Evolutionary conservation across 345 rosid species (phyloP).

Genomic region (Noccaea caerulescens): DNA sequence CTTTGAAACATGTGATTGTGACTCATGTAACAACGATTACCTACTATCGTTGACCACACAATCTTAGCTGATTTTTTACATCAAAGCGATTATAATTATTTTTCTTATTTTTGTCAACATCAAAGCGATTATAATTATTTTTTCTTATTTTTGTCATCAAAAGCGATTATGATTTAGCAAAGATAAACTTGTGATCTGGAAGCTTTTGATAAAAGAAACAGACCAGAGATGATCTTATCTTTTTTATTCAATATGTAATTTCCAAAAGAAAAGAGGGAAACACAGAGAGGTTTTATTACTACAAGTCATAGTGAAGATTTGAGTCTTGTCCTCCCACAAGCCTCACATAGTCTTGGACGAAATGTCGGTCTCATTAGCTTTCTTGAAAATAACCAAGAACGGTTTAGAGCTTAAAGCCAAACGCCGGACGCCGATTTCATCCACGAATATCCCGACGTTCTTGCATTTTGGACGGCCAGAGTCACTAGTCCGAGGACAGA

Average conservation of each 20-base stretch:
- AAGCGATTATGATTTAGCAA: too few species aligned
- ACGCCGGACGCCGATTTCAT: slow-evolving; percentile 46
- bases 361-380: slow-evolving; percentile 32
- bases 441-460: slow-evolving; percentile 50
- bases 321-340: not conserved
- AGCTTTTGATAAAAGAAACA: not conserved
- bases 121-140: too few species aligned
- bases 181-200: too few species aligned
- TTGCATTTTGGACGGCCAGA: not conserved
- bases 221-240: not conserved
- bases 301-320: not conserved
- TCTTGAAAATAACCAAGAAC: slow-evolving; percentile 56
- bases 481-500: slow-evolving; percentile 35
- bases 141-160: too few species aligned
- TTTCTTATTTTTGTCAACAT: too few species aligned
- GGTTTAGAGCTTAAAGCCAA: slow-evolving; percentile 58
- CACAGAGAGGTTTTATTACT: not conserved
- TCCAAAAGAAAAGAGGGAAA: not conserved
- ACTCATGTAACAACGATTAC: too few species aligned
- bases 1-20: too few species aligned
- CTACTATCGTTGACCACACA: too few species aligned
- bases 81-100: too few species aligned
- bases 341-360: slow-evolving; percentile 1
- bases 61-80: too few species aligned
- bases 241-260: not conserved